These are phyloP conservation scores for Liquidambar formosana DNA, from an alignment of 164 flowering plant genomes.

Conservation along the genomic window DNA sequence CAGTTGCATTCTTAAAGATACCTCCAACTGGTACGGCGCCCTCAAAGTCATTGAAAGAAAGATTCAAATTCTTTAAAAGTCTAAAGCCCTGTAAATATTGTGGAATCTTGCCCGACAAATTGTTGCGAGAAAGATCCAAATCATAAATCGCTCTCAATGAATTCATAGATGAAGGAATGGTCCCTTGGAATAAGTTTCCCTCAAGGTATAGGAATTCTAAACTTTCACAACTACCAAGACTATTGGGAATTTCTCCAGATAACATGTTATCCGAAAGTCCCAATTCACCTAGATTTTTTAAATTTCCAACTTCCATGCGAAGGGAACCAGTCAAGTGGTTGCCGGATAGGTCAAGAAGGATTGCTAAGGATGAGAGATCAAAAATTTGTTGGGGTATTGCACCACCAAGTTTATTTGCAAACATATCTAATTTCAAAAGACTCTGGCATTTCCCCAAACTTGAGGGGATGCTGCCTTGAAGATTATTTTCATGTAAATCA, in stretches of 20 bases:
- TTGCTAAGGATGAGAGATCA: not conserved
- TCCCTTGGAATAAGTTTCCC: conserved; percentile 7
- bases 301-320: conserved; percentile 1
- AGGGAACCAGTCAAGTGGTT: conserved; percentile 14
- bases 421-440: conserved; percentile 1
- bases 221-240: not conserved
- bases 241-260: conserved; percentile 5
- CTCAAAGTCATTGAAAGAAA: too few species aligned
- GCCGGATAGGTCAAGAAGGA: not conserved
- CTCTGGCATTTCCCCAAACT: conserved; percentile 8
- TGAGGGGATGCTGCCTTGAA: conserved; percentile 23
- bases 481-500: conserved; percentile 2
- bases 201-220: not conserved
- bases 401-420: conserved; percentile 10
- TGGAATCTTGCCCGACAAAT: conserved; percentile 8
- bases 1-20: too few species aligned
- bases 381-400: conserved; percentile 8
- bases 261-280: not conserved
- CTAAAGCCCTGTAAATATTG: not conserved
- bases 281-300: not conserved
- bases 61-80: too few species aligned
- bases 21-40: too few species aligned
- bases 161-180: conserved; percentile 8
- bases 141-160: not conserved
- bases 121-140: conserved; percentile 4